Evolutionary conservation across 441 rosid genomes (phyloP).

Genomic region (Mallotus repandus): DNA sequence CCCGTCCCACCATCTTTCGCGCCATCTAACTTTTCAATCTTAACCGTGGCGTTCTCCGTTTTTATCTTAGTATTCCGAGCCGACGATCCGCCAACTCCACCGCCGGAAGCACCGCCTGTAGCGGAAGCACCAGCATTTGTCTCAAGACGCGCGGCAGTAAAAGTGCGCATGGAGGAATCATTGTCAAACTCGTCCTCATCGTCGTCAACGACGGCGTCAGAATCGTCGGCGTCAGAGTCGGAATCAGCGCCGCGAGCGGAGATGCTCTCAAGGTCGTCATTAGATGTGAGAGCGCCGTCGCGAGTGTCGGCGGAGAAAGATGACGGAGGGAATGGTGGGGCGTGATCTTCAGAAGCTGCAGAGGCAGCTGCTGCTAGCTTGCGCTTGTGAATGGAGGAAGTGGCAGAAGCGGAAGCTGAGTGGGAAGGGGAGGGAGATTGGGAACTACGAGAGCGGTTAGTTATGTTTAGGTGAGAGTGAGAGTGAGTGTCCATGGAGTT

Average conservation of each 20-base stretch:
- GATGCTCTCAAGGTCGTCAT: conserved; percentile 97
- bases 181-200: conserved; percentile 88
- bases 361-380: conserved; percentile 76
- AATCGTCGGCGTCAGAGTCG: conserved; percentile 85
- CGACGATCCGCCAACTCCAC: conserved; percentile 37
- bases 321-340: conserved; percentile 79
- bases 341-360: conserved; percentile 70
- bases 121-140: conserved; percentile 32
- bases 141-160: conserved; percentile 86
- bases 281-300: conserved; percentile 83
- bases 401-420: conserved; percentile 93
- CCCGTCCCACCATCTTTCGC: conserved; percentile 56
- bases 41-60: conserved; percentile 62
- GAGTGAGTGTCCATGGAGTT: conserved; percentile 72
- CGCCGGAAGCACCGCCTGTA: conserved; percentile 31
- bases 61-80: conserved; percentile 74
- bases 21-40: conserved; percentile 71
- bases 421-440: conserved; percentile 95
- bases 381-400: conserved; percentile 93
- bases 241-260: conserved; percentile 83
- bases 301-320: conserved; percentile 95
- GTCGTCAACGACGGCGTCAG: conserved; percentile 82
- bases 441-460: conserved; percentile 85
- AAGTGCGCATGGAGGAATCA: conserved; percentile 85
- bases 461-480: conserved; percentile 76